A percentile compares a stretch with the other conserved stretches of the same genome.
phyloP scores from a whole-genome alignment of 2,329 filamentous ascomycete genomes.

The Claviceps sp. region DNA sequence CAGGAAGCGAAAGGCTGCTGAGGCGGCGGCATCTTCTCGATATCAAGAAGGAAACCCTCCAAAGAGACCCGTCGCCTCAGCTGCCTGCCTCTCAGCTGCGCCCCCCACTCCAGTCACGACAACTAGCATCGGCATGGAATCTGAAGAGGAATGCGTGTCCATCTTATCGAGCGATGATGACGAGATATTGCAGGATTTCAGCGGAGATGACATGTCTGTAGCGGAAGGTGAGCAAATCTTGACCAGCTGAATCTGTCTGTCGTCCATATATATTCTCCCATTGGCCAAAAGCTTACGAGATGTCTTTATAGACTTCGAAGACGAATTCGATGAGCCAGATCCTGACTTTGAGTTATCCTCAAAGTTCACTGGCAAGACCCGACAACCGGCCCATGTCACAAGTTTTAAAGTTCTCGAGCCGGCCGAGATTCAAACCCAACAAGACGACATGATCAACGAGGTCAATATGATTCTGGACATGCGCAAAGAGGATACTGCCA shows the following conservation, averaged over 20 bases:
- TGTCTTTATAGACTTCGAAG: slow-evolving; percentile 37
- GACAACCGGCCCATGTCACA: slow-evolving; percentile 67
- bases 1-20: slow-evolving; percentile 51
- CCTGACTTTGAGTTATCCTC: slow-evolving; percentile 36
- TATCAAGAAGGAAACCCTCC: slow-evolving; percentile 28
- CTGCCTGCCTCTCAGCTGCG: slow-evolving; percentile 28
- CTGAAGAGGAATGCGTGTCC: slow-evolving; percentile 88
- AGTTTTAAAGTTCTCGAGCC: slow-evolving; percentile 74
- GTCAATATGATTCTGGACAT: slow-evolving; percentile 86
- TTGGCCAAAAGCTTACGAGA: background rate
- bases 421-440: slow-evolving; percentile 68
- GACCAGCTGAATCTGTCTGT: background rate
- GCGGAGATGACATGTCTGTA: slow-evolving; percentile 54
- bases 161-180: slow-evolving; percentile 63
- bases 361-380: slow-evolving; percentile 56
- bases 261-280: background rate
- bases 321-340: slow-evolving; percentile 43
- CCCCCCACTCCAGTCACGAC: slow-evolving; percentile 46
- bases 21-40: slow-evolving; percentile 43
- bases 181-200: slow-evolving; percentile 62
- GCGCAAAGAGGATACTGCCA: slow-evolving; percentile 78
- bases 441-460: slow-evolving; percentile 75
- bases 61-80: slow-evolving; percentile 46
- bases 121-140: slow-evolving; percentile 64
- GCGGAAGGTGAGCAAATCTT: slow-evolving; percentile 30